Percentiles rank a stretch among this genome's conserved stretches.
These are phyloP conservation scores for Sugiyamaella xylanicola DNA, from an alignment of 1,139 yeast genomes.

Conservation along the genomic window DNA sequence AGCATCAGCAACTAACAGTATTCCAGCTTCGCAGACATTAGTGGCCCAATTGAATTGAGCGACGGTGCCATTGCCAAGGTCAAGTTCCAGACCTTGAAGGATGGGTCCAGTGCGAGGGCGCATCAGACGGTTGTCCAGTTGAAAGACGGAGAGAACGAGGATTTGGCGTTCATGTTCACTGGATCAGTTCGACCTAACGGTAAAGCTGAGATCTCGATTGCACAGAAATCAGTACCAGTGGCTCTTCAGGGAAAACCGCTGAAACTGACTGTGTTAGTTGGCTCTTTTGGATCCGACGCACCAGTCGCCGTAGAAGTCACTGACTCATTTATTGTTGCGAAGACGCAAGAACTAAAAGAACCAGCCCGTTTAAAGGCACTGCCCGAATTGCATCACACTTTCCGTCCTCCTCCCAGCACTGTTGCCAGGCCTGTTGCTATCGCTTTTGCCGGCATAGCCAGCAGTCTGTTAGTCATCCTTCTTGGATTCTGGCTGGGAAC, in stretches of 20 bases:
- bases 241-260: slow-evolving; percentile 32
- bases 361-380: slow-evolving; percentile 44
- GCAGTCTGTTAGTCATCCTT: slow-evolving; percentile 43
- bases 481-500: slow-evolving; percentile 33
- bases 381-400: slow-evolving; percentile 72
- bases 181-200: slow-evolving; percentile 32
- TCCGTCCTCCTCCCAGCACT: slow-evolving; percentile 58
- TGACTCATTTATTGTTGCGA: slow-evolving; percentile 24
- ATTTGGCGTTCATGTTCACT: slow-evolving; percentile 35
- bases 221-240: slow-evolving; percentile 37
- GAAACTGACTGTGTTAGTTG: slow-evolving; percentile 32
- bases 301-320: slow-evolving; percentile 27
- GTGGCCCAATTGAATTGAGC: slow-evolving; percentile 26
- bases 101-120: slow-evolving; percentile 31
- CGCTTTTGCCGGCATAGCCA: slow-evolving; percentile 51
- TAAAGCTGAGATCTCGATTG: slow-evolving; percentile 37
- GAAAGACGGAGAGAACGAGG: slow-evolving; percentile 28
- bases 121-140: slow-evolving; percentile 38
- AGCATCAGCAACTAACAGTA: not conserved
- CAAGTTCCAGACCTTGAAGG: slow-evolving; percentile 31
- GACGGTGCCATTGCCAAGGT: slow-evolving; percentile 28
- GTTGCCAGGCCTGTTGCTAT: slow-evolving; percentile 59
- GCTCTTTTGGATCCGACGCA: slow-evolving; percentile 32
- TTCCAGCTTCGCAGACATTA: slow-evolving; percentile 23
- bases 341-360: slow-evolving; percentile 18